Conservation (phyloP, 164 flowering plant genomes). For the Kingdonia uniflora region DNA sequence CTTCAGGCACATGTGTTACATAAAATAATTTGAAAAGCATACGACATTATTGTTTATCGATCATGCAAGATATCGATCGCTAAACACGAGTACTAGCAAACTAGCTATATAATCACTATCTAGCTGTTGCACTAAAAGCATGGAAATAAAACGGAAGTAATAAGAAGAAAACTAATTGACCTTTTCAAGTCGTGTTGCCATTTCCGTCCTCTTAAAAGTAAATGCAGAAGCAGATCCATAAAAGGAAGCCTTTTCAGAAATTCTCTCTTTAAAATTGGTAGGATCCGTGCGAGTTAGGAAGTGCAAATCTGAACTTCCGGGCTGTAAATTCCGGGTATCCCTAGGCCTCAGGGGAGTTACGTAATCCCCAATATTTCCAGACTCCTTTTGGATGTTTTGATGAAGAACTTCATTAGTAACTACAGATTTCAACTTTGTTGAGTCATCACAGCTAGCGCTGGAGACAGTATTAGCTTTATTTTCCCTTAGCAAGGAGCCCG, state of each 20-base stretch:
- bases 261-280: constrained; percentile 11
- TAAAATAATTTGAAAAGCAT: background rate
- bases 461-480: constrained; percentile 1
- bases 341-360: constrained; percentile 15
- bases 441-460: background rate
- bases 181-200: constrained; percentile 20
- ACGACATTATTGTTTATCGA: background rate
- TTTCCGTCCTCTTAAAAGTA: constrained; percentile 7
- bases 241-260: constrained; percentile 12
- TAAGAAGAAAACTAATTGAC: constrained; percentile 11
- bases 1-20: background rate
- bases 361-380: constrained; percentile 8
- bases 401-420: constrained; percentile 8
- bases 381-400: constrained; percentile 16
- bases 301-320: constrained; percentile 14
- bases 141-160: background rate
- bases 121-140: background rate
- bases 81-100: too few species aligned
- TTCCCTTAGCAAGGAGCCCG: constrained; percentile 8
- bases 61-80: too few species aligned
- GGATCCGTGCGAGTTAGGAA: constrained; percentile 12
- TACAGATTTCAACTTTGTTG: constrained; percentile 5
- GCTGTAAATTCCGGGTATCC: constrained; percentile 8
- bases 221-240: constrained; percentile 20
- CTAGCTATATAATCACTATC: too few species aligned